These are phyloP conservation scores for Coffea eugenioides DNA, from an alignment of 257 asterid species.

Conservation along the genomic window DNA sequence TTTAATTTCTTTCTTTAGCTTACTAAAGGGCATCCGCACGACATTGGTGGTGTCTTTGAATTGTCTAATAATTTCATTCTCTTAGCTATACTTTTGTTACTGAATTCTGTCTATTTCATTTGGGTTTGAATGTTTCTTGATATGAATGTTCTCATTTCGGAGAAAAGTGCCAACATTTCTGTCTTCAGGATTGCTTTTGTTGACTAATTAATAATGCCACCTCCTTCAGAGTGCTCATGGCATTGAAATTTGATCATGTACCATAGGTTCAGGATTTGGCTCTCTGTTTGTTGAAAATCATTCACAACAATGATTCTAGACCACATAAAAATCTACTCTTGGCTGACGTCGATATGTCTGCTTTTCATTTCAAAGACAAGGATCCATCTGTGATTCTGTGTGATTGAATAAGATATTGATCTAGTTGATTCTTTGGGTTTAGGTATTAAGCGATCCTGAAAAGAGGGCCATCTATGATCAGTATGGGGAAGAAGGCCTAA, in stretches of 20 bases:
- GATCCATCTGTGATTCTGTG: background rate
- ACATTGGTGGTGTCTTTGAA: background rate
- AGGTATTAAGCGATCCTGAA: conserved; percentile 87
- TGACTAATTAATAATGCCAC: background rate
- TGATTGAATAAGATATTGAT: background rate
- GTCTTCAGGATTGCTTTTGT: no score
- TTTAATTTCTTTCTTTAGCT: background rate
- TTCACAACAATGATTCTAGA: background rate
- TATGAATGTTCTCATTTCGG: background rate
- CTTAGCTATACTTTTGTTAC: background rate
- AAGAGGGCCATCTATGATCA: conserved; percentile 82
- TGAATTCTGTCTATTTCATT: background rate
- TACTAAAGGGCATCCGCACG: background rate
- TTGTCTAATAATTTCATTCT: background rate
- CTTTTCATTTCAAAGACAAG: background rate
- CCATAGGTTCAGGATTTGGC: background rate
- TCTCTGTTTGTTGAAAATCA: background rate
- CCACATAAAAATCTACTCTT: background rate
- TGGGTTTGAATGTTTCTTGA: background rate
- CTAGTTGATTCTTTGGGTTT: background rate
- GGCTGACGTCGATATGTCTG: background rate
- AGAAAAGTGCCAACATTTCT: background rate
- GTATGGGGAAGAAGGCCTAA: conserved; percentile 89
- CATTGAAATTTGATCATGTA: background rate
- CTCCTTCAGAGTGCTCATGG: no score